phyloP scores from a whole-genome alignment of 2,329 filamentous ascomycete species.

The Aspergillus sp. region DNA sequence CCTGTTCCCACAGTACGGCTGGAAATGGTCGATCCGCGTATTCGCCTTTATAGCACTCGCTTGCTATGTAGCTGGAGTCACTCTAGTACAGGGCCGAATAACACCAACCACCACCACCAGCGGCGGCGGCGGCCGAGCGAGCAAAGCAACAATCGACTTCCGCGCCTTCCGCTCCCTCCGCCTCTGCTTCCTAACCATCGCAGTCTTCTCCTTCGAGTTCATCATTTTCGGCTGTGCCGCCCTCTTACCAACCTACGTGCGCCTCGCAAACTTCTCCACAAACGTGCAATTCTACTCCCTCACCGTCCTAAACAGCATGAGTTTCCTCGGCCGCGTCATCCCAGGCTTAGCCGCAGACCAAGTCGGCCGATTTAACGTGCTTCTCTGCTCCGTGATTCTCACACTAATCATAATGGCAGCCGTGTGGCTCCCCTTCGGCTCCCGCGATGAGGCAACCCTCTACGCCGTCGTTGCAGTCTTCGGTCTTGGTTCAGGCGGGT shows the following conservation, averaged over 20 bases:
- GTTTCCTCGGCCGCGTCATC: slow-evolving; percentile 45
- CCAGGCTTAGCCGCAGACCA: slow-evolving; percentile 46
- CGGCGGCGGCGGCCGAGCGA: slow-evolving; percentile 7
- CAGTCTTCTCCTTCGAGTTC: slow-evolving; percentile 50
- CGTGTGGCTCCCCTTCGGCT: slow-evolving; percentile 49
- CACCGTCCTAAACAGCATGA: slow-evolving; percentile 46
- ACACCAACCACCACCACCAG: slow-evolving; percentile 12
- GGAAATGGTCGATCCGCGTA: slow-evolving; percentile 36
- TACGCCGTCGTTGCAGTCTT: slow-evolving; percentile 45
- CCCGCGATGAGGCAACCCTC: slow-evolving; percentile 38
- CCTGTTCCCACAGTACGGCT: slow-evolving; percentile 34
- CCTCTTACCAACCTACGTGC: slow-evolving; percentile 48
- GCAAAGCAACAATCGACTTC: slow-evolving; percentile 40
- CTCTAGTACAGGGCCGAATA: slow-evolving; percentile 37
- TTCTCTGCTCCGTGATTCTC: slow-evolving; percentile 36
- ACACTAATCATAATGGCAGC: slow-evolving; percentile 44
- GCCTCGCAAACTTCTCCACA: slow-evolving; percentile 37
- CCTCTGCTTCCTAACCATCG: slow-evolving; percentile 43
- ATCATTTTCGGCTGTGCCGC: slow-evolving; percentile 51
- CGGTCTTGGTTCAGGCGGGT: background rate
- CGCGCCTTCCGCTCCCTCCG: slow-evolving; percentile 42
- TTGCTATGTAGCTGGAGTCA: slow-evolving; percentile 31
- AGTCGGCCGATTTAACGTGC: slow-evolving; percentile 49
- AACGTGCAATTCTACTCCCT: slow-evolving; percentile 47
- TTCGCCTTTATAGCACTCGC: slow-evolving; percentile 38